A percentile compares a stretch with the other conserved stretches of the same genome.
phyloP scores from a whole-genome alignment of 2,329 filamentous ascomycete genomes.

The Cercospora janseana region DNA sequence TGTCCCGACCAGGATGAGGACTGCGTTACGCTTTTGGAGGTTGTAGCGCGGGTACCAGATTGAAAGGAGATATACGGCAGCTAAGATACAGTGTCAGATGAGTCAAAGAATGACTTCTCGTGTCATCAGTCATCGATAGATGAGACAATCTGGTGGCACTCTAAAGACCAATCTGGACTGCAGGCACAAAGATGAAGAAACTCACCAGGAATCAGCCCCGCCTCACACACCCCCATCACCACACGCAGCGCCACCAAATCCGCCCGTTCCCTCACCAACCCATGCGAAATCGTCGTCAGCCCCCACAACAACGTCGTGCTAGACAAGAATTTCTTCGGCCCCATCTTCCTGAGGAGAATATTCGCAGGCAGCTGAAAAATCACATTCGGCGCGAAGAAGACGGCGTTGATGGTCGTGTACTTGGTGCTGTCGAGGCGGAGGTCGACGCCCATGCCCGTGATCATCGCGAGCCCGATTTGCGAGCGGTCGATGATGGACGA shows the following conservation, averaged over 20 bases:
- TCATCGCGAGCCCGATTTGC: constrained; percentile 33
- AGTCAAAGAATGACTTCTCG: too few relatives aligned
- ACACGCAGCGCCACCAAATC: constrained; percentile 30
- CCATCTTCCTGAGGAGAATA: constrained; percentile 32
- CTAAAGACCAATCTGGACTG: too few relatives aligned
- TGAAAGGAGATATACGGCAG: constrained; percentile 44
- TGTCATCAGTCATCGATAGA: too few relatives aligned
- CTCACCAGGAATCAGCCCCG: constrained; percentile 28
- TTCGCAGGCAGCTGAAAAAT: constrained; percentile 40
- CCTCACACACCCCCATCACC: constrained; percentile 32
- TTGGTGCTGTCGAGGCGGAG: constrained; percentile 22
- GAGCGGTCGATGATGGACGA: constrained; percentile 8
- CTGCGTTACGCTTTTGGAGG: constrained; percentile 37
- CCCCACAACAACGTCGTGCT: constrained; percentile 14
- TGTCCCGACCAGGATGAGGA: constrained; percentile 29
- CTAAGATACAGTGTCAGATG: too few relatives aligned
- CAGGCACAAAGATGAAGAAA: too few relatives aligned
- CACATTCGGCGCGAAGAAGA: constrained; percentile 41
- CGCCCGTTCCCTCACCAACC: constrained; percentile 30
- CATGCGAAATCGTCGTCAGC: constrained; percentile 17
- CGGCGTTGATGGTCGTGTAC: constrained; percentile 39
- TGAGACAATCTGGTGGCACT: too few relatives aligned
- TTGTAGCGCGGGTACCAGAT: constrained; percentile 49
- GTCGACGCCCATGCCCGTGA: constrained; percentile 27
- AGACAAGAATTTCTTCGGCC: constrained; percentile 32